These are phyloP conservation scores for Aspergillus felis DNA, from an alignment of 2,329 filamentous ascomycete species.

Conservation along the genomic window DNA sequence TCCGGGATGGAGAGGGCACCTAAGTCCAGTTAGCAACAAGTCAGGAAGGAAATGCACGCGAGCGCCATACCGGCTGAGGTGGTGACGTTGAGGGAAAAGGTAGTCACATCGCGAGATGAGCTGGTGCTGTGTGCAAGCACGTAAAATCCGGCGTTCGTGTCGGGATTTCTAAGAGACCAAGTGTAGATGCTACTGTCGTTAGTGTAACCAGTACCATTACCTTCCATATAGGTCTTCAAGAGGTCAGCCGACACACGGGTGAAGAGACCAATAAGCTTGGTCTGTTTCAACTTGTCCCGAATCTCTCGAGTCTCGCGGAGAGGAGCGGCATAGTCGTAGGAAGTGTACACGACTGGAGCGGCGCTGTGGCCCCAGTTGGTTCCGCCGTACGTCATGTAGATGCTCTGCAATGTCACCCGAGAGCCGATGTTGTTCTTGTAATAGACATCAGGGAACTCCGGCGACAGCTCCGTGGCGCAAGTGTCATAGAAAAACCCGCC, in stretches of 20 bases:
- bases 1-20: slow-evolving; percentile 33
- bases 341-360: slow-evolving; percentile 48
- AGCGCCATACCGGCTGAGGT: slow-evolving; percentile 42
- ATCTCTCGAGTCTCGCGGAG: slow-evolving; percentile 53
- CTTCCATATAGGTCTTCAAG: slow-evolving; percentile 51
- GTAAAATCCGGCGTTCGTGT: slow-evolving; percentile 50
- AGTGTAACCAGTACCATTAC: slow-evolving; percentile 51
- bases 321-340: slow-evolving; percentile 47
- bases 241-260: slow-evolving; percentile 50
- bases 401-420: slow-evolving; percentile 45
- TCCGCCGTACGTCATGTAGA: slow-evolving; percentile 55
- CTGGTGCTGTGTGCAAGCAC: slow-evolving; percentile 47
- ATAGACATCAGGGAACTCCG: slow-evolving; percentile 52
- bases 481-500: slow-evolving; percentile 51
- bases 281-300: slow-evolving; percentile 51
- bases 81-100: slow-evolving; percentile 46
- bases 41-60: slow-evolving; percentile 25
- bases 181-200: slow-evolving; percentile 43
- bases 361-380: slow-evolving; percentile 54
- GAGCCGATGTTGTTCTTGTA: slow-evolving; percentile 56
- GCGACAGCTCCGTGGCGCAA: slow-evolving; percentile 45
- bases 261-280: slow-evolving; percentile 53
- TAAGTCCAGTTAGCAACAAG: neutral
- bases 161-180: slow-evolving; percentile 51
- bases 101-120: slow-evolving; percentile 41